Evolutionary conservation across 163 green algal species (phyloP).

Genomic region (Smithsoniella earleae): DNA sequence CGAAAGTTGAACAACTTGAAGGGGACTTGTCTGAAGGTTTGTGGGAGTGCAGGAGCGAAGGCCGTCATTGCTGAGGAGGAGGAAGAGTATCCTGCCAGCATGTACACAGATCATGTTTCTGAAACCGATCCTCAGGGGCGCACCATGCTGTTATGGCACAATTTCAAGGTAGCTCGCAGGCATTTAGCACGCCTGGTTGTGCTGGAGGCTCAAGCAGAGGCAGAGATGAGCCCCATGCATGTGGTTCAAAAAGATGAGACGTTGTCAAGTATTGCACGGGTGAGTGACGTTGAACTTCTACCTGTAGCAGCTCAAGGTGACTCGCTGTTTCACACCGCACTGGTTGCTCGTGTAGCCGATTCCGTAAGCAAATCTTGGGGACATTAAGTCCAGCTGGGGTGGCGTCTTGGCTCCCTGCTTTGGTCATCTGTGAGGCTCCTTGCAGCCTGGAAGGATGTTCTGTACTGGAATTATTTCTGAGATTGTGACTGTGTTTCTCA

Average conservation of each 20-base stretch:
- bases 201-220: conserved; percentile 12
- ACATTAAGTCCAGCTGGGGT: too few relatives aligned
- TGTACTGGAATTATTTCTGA: too few relatives aligned
- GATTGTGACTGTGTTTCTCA: too few relatives aligned
- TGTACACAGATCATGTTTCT: conserved; percentile 7
- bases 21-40: background rate
- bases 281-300: background rate
- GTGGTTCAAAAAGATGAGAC: conserved; percentile 30
- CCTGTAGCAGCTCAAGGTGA: background rate
- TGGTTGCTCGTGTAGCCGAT: too few relatives aligned
- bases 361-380: too few relatives aligned
- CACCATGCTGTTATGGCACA: background rate
- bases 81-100: background rate
- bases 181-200: background rate
- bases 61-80: background rate
- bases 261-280: conserved; percentile 11
- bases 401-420: too few relatives aligned
- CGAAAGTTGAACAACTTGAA: too few relatives aligned
- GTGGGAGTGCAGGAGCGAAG: background rate
- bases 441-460: too few relatives aligned
- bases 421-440: too few relatives aligned
- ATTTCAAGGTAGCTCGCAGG: background rate
- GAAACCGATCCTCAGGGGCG: background rate
- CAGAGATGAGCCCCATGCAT: conserved; percentile 10
- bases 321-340: background rate